Percentiles rank a stretch among this genome's conserved stretches.
Evolutionary conservation across 2,329 filamentous ascomycete genomes (phyloP).

Genomic region (Keithomyces neogunnii): DNA sequence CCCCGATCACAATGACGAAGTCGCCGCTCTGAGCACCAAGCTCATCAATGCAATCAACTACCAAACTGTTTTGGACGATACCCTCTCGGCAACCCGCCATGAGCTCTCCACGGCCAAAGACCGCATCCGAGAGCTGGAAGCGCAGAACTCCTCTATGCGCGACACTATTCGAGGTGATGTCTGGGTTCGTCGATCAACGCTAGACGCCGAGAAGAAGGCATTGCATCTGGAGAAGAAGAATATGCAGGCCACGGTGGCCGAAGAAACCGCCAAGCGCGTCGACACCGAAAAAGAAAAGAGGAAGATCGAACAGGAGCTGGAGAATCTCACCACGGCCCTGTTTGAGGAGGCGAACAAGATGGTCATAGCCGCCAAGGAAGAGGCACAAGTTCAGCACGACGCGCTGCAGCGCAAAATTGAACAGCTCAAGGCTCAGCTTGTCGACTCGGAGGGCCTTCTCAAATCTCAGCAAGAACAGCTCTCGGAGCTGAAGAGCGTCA

Average conservation of each 20-base stretch:
- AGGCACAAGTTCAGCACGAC: constrained; percentile 79
- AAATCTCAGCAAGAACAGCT: constrained; percentile 90
- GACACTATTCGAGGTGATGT: constrained; percentile 66
- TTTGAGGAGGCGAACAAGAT: constrained; percentile 99
- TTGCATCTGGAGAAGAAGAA: constrained; percentile 52
- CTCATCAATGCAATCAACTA: constrained; percentile 96
- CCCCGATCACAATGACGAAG: constrained; percentile 59
- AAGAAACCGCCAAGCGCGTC: constrained; percentile 57
- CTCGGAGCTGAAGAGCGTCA: constrained; percentile 79
- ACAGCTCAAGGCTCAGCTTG: constrained; percentile 74
- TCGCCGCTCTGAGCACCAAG: constrained; percentile 87
- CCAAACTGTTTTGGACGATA: constrained; percentile 86
- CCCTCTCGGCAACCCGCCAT: constrained; percentile 69
- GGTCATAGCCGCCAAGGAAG: constrained; percentile 81
- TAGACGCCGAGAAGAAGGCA: constrained; percentile 62
- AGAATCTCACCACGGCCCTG: constrained; percentile 82
- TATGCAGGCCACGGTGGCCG: constrained; percentile 48
- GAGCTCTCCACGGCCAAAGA: constrained; percentile 69
- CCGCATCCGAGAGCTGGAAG: constrained; percentile 60
- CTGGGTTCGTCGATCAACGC: constrained; percentile 64
- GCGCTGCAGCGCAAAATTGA: constrained; percentile 76
- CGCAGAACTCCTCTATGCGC: constrained; percentile 55
- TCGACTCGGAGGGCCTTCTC: constrained; percentile 77
- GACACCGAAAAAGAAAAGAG: constrained; percentile 72
- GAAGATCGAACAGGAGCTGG: constrained; percentile 84